Conservation (phyloP, 371 early-diverging fungal species). For the Thermomucor indicae-seudaticae region DNA sequence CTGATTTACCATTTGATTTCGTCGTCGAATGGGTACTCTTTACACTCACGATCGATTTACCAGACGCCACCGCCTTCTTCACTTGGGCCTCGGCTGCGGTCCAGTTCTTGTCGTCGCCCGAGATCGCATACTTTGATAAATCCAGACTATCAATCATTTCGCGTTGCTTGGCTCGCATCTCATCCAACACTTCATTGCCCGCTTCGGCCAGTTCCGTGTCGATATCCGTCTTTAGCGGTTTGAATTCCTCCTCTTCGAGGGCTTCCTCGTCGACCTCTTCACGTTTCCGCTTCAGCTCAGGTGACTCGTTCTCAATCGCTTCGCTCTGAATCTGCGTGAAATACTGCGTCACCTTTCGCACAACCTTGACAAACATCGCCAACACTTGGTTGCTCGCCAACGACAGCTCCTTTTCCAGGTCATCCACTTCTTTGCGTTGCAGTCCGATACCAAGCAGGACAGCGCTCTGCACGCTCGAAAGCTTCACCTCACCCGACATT, state of each 20-base stretch:
- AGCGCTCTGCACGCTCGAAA: conserved; percentile 87
- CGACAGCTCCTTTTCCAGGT: conserved; percentile 80
- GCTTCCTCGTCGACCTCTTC: conserved; percentile 15
- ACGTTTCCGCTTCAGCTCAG: conserved; percentile 15
- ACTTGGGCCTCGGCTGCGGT: conserved; percentile 56
- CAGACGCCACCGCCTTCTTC: conserved; percentile 31
- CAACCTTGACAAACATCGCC: conserved; percentile 90
- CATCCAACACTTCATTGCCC: conserved; percentile 65
- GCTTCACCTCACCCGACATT: conserved; percentile 51
- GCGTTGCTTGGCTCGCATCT: conserved; percentile 71
- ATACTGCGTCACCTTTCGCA: conserved; percentile 72
- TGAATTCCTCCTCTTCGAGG: conserved; percentile 74
- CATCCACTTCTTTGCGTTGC: conserved; percentile 88
- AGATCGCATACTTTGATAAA: conserved; percentile 70
- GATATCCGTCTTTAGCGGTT: conserved; percentile 66
- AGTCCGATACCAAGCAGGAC: conserved; percentile 86
- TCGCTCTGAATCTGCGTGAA: conserved; percentile 57
- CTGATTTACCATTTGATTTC: conserved; percentile 40
- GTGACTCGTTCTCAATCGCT: conserved; percentile 30
- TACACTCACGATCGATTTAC: conserved; percentile 63
- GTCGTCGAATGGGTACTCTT: too few relatives aligned
- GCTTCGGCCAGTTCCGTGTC: conserved; percentile 82
- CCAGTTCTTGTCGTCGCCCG: conserved; percentile 74
- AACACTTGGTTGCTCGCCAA: conserved; percentile 82
- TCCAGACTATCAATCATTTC: conserved; percentile 83